A percentile compares a stretch with the other conserved stretches of the same genome.
phyloP scores from a whole-genome alignment of 2,329 filamentous ascomycete species.

The Microascus cirrosus region DNA sequence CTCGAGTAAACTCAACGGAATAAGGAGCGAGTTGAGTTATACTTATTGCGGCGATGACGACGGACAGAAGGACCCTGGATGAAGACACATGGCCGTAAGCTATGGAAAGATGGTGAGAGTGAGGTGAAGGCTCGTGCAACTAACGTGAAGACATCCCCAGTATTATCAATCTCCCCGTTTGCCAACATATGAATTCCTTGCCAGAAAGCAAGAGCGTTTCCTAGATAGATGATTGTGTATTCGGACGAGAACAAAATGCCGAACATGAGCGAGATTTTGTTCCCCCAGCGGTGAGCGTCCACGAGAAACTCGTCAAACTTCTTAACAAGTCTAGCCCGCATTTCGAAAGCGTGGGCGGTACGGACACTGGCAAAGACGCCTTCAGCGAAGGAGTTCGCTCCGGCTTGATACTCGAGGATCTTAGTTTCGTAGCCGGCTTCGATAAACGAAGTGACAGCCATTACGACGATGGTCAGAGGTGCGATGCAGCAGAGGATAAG shows the following conservation, averaged over 20 bases:
- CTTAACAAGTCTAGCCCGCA: constrained; percentile 26
- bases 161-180: constrained; percentile 25
- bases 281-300: constrained; percentile 24
- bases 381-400: constrained; percentile 32
- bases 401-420: constrained; percentile 30
- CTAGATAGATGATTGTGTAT: constrained; percentile 35
- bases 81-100: no score
- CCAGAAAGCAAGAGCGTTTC: constrained; percentile 38
- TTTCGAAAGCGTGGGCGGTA: constrained; percentile 39
- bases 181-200: constrained; percentile 35
- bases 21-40: constrained; percentile 35
- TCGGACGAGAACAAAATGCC: constrained; percentile 30
- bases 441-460: constrained; percentile 22
- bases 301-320: constrained; percentile 30
- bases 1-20: constrained; percentile 30
- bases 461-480: constrained; percentile 28
- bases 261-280: constrained; percentile 30
- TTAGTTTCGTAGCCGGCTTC: constrained; percentile 29
- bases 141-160: constrained; percentile 34
- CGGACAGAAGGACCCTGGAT: constrained; percentile 34
- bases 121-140: no score
- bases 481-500: constrained; percentile 33
- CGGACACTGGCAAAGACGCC: constrained; percentile 36
- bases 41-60: constrained; percentile 31
- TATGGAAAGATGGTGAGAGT: no score